Base-by-base conservation (phyloP, 352 stramenopile species). In the Phytophthora macrochlamydospora region DNA sequence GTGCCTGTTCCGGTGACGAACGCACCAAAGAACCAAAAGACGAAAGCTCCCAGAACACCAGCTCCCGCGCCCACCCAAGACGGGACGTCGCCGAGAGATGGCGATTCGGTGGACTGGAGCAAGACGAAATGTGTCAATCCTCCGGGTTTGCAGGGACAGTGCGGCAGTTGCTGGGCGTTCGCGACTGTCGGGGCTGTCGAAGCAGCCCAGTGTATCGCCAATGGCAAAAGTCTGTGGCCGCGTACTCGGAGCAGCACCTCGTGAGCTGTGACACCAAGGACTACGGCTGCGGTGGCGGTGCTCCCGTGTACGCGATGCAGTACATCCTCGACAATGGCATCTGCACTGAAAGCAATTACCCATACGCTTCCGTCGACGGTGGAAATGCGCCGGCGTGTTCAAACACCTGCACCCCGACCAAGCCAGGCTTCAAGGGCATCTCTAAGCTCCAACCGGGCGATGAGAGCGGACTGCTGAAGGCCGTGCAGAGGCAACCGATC, bases 131-230 rank as follows among this genome's bases (percentile, higher is more conserved):
- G 74, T 40, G 68, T 90, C 8, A 77, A 75, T 8, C 51, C 50
- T 30, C 64, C 99, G 35, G 97, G 98, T 58, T 94, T 99, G 74
- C 98, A 99, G 73, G 97, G 94, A 6, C 69, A 90, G 6, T 99
- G 97, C 68, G 96, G 97, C 48, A 97, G 91, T n/a, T 99, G 97
- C 80, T 99, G 97, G 97, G 91, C 96, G 4, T 99, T 99, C 76
- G 97, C 94, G 9, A 93, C 92, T 2, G 82, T 96, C 5, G 89
- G 92, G 3, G 93, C 88, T 4, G 69, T 98, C 2, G 95, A 99
- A 76, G 91, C 90, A 8, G 92, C 84, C 3, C 85, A 97, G 67
- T 97, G 89, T 30, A 87, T 98, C 35, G 55, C 66, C 7, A 81
- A 74, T 13, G 92, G 80, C 2, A 83, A 87, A 81, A 74, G 29